phyloP scores from a whole-genome alignment of 371 early-diverging fungal genomes.

The Fennellomyces sp. region DNA sequence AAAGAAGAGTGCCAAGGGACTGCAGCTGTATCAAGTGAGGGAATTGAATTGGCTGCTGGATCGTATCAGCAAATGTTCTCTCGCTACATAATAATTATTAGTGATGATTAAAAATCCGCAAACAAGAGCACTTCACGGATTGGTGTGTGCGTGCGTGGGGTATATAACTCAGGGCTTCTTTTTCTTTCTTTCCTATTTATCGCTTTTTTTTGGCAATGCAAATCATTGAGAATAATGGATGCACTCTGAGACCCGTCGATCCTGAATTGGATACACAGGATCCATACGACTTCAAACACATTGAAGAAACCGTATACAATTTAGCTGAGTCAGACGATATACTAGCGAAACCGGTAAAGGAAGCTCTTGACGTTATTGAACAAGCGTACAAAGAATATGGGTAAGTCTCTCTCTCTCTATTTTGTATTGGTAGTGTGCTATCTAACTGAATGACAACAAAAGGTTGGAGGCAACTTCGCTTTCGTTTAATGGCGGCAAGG shows the following conservation, averaged over 20 bases:
- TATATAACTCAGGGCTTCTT: background rate
- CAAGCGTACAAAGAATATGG: conserved; percentile 65
- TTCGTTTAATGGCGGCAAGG: conserved; percentile 97
- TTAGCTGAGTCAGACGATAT: conserved; percentile 35
- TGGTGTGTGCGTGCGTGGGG: too few species aligned
- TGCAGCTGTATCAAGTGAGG: conserved; percentile 25
- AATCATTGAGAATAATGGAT: conserved; percentile 27
- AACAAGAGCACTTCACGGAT: too few species aligned
- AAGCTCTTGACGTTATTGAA: conserved; percentile 68
- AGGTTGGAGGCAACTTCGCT: conserved; percentile 66
- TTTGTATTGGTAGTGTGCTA: background rate
- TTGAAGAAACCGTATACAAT: conserved; percentile 44
- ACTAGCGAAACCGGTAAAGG: conserved; percentile 44
- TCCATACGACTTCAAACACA: conserved; percentile 44
- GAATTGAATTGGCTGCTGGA: conserved; percentile 30
- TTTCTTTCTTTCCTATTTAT: background rate
- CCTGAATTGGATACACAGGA: conserved; percentile 31
- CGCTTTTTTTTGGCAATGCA: background rate
- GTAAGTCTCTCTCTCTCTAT: conserved; percentile 37
- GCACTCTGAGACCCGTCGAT: conserved; percentile 31
- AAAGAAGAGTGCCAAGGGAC: conserved; percentile 3
- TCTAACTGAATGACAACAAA: background rate
- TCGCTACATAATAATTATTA: background rate
- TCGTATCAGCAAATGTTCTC: conserved; percentile 19
- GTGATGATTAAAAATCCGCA: too few species aligned